These are phyloP conservation scores for Eustoma russellianum DNA, from an alignment of 257 asterid species.

Conservation along the genomic window DNA sequence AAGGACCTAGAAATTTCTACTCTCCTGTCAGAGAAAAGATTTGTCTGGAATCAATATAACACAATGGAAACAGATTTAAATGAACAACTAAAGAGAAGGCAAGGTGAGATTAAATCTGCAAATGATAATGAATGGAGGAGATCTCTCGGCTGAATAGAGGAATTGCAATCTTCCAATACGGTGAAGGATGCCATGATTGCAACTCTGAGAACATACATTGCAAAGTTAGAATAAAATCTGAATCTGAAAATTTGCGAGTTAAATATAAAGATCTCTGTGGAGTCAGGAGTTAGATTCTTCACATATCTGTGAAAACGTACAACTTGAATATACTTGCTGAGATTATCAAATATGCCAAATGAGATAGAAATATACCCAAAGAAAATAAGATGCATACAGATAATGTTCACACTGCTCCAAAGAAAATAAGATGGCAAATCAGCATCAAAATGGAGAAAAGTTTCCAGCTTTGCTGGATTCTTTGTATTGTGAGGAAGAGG, in stretches of 20 bases:
- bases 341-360: no score
- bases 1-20: conserved; percentile 42
- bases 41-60: conserved; percentile 68
- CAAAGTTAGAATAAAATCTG: conserved; percentile 47
- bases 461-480: conserved; percentile 29
- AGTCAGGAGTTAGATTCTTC: conserved; percentile 20
- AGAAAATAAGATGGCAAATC: conserved; percentile 32
- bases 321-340: neutral
- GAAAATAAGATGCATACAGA: no score
- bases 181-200: conserved; percentile 26
- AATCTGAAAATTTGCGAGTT: conserved; percentile 18
- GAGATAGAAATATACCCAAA: no score
- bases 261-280: conserved; percentile 16
- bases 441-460: conserved; percentile 16
- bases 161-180: conserved; percentile 31
- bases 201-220: conserved; percentile 23
- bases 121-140: conserved; percentile 39
- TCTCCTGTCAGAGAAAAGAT: conserved; percentile 57
- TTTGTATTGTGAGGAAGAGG: conserved; percentile 40
- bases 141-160: conserved; percentile 40
- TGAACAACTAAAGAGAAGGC: conserved; percentile 31
- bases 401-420: conserved; percentile 21
- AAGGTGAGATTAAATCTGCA: conserved; percentile 40
- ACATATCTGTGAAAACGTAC: conserved; percentile 20
- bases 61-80: conserved; percentile 46